Percentiles rank a stretch among this genome's conserved stretches.
Conservation (phyloP, 208 protist genomes). For the Trypanosoma lewisi region DNA sequence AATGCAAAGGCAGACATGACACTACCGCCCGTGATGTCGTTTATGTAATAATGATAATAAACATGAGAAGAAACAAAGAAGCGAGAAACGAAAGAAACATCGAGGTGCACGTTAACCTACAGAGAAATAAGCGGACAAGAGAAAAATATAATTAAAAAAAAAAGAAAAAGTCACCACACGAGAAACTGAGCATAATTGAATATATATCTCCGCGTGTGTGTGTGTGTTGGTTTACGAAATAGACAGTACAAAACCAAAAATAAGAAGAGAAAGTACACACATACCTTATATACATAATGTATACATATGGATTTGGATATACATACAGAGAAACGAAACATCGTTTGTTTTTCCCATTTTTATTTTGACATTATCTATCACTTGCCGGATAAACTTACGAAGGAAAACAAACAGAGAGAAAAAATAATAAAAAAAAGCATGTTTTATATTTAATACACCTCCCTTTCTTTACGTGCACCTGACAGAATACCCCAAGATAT, state of each 20-base stretch:
- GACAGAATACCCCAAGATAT: too few species aligned
- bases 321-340: background rate
- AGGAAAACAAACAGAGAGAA: too few species aligned
- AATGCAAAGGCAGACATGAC: background rate
- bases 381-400: too few species aligned
- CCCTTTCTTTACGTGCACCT: too few species aligned
- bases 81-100: background rate
- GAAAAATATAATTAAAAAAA: slow-evolving; percentile 11
- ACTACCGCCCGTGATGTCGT: background rate
- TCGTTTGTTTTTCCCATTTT: slow-evolving; percentile 1
- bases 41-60: slow-evolving; percentile 4
- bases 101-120: background rate
- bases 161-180: background rate
- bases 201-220: too few species aligned
- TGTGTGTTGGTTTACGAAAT: background rate
- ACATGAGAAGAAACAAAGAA: background rate
- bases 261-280: slow-evolving; percentile 1
- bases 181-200: too few species aligned
- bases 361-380: too few species aligned
- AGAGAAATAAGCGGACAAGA: background rate
- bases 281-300: background rate
- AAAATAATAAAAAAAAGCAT: too few species aligned
- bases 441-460: too few species aligned
- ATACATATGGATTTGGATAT: slow-evolving; percentile 6
- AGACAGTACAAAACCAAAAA: background rate